These are phyloP conservation scores for Ramaria sp. DNA, from an alignment of 768 basidiomycete genomes.

Conservation along the genomic window DNA sequence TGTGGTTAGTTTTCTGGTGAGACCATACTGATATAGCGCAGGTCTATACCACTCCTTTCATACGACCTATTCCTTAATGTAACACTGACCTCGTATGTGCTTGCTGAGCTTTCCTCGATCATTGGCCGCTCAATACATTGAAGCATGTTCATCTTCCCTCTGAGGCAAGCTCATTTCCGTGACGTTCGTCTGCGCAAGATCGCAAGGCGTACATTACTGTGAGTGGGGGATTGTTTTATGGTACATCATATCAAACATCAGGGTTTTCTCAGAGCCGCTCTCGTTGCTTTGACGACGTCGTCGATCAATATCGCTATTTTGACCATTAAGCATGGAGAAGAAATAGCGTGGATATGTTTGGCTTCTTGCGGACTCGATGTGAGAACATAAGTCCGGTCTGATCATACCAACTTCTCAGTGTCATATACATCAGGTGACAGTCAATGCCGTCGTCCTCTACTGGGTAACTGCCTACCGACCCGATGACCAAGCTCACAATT, in stretches of 20 bases:
- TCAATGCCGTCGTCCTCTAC: conserved; percentile 37
- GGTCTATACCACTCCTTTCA: conserved; percentile 31
- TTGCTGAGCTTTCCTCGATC: not conserved
- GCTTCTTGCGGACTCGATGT: conserved; percentile 30
- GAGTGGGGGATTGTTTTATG: conserved; percentile 7
- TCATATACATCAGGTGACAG: conserved; percentile 25
- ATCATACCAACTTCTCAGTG: not conserved
- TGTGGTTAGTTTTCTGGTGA: not conserved
- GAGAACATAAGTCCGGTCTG: not conserved
- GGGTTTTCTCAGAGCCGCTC: conserved; percentile 26
- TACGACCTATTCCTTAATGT: conserved; percentile 36
- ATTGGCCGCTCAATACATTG: not conserved
- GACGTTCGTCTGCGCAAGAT: conserved; percentile 26
- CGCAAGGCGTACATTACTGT: conserved; percentile 34
- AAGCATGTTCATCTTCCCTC: conserved; percentile 35
- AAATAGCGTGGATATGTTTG: conserved; percentile 41
- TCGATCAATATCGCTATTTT: conserved; percentile 37
- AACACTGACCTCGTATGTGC: conserved; percentile 1
- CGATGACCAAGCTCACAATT: not conserved
- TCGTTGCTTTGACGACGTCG: conserved; percentile 38
- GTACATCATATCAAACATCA: not conserved
- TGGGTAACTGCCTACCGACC: conserved; percentile 29
- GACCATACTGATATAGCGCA: not conserved
- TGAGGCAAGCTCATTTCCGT: conserved; percentile 25
- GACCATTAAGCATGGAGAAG: conserved; percentile 31